These are phyloP conservation scores for Pelargonium myrrhifolium DNA, from an alignment of 441 rosid genomes.

Conservation along the genomic window DNA sequence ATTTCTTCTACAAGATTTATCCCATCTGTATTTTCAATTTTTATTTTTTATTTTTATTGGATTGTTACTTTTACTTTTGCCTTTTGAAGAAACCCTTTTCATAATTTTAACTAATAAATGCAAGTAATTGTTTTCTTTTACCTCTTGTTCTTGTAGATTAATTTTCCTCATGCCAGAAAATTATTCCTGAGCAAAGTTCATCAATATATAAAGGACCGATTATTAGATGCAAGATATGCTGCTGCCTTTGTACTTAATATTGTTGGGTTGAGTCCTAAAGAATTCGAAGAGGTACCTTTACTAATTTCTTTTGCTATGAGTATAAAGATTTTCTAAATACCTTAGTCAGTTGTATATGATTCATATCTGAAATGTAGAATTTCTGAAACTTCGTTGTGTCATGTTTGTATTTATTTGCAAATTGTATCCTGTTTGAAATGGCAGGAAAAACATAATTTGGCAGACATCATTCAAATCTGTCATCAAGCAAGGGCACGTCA, in stretches of 20 bases:
- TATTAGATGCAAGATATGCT: conserved; percentile 82
- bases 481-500: conserved; percentile 80
- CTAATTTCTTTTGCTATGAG: conserved; percentile 21
- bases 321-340: conserved; percentile 4
- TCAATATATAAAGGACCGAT: conserved; percentile 84
- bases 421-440: conserved; percentile 21
- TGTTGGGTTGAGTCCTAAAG: conserved; percentile 41
- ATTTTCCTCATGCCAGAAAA: conserved; percentile 73
- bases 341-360: conserved; percentile 3
- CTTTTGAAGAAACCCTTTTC: background rate
- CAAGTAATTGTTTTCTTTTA: conserved; percentile 12
- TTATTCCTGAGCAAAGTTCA: conserved; percentile 76
- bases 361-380: conserved; percentile 9
- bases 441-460: conserved; percentile 86
- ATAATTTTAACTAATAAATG: background rate
- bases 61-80: background rate
- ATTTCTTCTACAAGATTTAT: conserved; percentile 13
- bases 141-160: conserved; percentile 39
- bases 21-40: conserved; percentile 2
- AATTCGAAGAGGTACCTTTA: conserved; percentile 66
- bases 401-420: conserved; percentile 14
- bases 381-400: conserved; percentile 10
- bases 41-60: background rate
- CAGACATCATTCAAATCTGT: conserved; percentile 80
- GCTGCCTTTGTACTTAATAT: conserved; percentile 64